Percentiles rank a stretch among this genome's conserved stretches.
Evolutionary conservation across 192 early-diverging fungal species (phyloP).

Genomic region (Mortierella antarctica): DNA sequence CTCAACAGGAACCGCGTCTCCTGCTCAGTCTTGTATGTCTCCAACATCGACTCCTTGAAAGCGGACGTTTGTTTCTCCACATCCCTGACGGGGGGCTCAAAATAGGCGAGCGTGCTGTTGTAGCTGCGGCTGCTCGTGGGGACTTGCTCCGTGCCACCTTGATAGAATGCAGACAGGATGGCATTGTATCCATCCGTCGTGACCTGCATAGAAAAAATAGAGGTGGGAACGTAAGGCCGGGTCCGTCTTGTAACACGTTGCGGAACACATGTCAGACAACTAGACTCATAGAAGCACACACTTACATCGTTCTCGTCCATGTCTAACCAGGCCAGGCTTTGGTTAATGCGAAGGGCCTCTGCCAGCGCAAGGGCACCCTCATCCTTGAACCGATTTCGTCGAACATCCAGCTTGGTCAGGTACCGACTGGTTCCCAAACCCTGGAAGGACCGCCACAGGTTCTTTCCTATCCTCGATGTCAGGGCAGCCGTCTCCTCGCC

Average conservation of each 20-base stretch:
- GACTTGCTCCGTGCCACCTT: conserved; percentile 49
- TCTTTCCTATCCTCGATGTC: conserved; percentile 47
- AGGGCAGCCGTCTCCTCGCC: conserved; percentile 33
- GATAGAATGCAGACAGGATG: conserved; percentile 51
- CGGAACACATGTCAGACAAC: neutral
- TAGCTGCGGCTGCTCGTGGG: conserved; percentile 43
- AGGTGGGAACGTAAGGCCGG: neutral
- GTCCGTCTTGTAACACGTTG: neutral
- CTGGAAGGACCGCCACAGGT: conserved; percentile 41
- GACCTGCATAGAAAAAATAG: conserved; percentile 29
- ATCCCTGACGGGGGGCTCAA: conserved; percentile 49
- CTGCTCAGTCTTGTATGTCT: conserved; percentile 53
- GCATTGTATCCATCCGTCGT: conserved; percentile 58
- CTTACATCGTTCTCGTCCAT: conserved; percentile 62
- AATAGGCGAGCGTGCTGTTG: conserved; percentile 40
- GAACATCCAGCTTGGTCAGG: conserved; percentile 45
- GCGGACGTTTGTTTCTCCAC: conserved; percentile 27
- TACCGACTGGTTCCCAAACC: conserved; percentile 40
- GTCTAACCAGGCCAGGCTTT: conserved; percentile 41
- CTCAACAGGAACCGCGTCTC: conserved; percentile 52
- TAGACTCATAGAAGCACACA: neutral
- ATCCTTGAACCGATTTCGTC: conserved; percentile 52
- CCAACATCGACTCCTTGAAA: conserved; percentile 46
- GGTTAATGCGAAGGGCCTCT: conserved; percentile 49
- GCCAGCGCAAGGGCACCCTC: conserved; percentile 53